Evolutionary conservation across 371 early-diverging fungal genomes (phyloP).

Genomic region (Circinella umbellata): DNA sequence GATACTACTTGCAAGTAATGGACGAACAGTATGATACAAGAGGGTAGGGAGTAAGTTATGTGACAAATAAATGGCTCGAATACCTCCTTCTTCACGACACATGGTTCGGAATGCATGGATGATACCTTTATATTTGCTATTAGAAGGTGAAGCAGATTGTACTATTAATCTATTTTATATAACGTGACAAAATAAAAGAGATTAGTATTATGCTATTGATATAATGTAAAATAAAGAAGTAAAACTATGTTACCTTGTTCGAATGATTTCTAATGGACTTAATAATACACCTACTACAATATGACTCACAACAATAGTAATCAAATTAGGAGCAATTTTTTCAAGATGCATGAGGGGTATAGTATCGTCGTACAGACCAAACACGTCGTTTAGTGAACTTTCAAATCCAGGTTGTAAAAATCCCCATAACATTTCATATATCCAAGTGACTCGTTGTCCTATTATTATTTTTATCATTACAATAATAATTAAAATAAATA

Average conservation of each 20-base stretch:
- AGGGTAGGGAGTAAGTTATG: conserved; percentile 77
- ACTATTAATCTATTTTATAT: conserved; percentile 59
- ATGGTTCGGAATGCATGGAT: conserved; percentile 75
- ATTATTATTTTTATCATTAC: no score
- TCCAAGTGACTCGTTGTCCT: conserved; percentile 78
- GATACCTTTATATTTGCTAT: conserved; percentile 76
- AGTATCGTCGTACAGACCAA: conserved; percentile 80
- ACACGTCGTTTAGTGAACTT: conserved; percentile 71
- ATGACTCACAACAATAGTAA: conserved; percentile 72
- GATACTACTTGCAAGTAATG: conserved; percentile 71
- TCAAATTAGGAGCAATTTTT: conserved; percentile 61
- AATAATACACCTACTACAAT: conserved; percentile 70
- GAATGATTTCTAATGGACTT: conserved; percentile 79
- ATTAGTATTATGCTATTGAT: no score
- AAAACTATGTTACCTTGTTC: conserved; percentile 54
- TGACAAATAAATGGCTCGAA: conserved; percentile 69
- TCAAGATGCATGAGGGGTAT: conserved; percentile 73
- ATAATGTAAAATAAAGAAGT: no score
- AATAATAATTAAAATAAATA: no score
- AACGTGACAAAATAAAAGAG: no score
- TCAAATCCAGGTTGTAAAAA: conserved; percentile 78
- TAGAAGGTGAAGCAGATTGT: conserved; percentile 69
- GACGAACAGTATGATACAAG: conserved; percentile 72
- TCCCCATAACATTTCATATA: conserved; percentile 71
- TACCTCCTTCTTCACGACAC: conserved; percentile 80